Conservation (phyloP, 2,329 filamentous ascomycete genomes). For the Colletotrichum falcatum region DNA sequence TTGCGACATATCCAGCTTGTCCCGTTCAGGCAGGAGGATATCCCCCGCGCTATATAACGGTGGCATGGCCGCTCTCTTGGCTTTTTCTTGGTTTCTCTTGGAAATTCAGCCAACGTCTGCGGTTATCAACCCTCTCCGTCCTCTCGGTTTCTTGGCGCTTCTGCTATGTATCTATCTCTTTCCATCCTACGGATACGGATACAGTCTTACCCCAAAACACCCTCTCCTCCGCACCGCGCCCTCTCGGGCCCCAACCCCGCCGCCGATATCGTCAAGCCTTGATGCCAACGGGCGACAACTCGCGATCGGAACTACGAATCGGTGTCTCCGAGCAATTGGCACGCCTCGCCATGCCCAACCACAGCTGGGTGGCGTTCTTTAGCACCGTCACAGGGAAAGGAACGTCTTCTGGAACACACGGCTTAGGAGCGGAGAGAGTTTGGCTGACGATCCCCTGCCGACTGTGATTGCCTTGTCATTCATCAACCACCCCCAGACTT, state of each 20-base stretch:
- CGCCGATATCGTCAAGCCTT: not conserved
- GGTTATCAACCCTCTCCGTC: slow-evolving; percentile 22
- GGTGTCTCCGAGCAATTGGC: slow-evolving; percentile 11
- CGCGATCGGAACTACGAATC: slow-evolving; percentile 7
- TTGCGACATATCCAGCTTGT: not conserved
- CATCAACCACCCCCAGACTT: slow-evolving; percentile 29
- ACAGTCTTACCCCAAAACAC: too few species aligned
- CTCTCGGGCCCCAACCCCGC: not conserved
- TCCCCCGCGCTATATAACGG: slow-evolving; percentile 29
- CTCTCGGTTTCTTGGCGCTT: slow-evolving; percentile 22
- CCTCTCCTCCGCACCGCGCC: not conserved
- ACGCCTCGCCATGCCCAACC: slow-evolving; percentile 10
- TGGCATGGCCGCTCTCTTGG: slow-evolving; percentile 34
- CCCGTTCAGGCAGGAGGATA: slow-evolving; percentile 37
- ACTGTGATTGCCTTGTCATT: not conserved
- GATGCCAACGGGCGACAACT: not conserved
- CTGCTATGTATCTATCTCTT: slow-evolving; percentile 28
- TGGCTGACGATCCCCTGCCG: not conserved
- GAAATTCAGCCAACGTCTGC: not conserved
- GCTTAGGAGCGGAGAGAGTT: not conserved
- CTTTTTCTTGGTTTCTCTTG: slow-evolving; percentile 31
- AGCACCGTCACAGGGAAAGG: slow-evolving; percentile 11
- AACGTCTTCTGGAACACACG: slow-evolving; percentile 20
- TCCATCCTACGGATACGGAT: too few species aligned
- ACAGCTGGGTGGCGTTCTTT: slow-evolving; percentile 22